Evolutionary conservation across 805 yeast species (phyloP).

Genomic region (Saturnispora sekii): DNA sequence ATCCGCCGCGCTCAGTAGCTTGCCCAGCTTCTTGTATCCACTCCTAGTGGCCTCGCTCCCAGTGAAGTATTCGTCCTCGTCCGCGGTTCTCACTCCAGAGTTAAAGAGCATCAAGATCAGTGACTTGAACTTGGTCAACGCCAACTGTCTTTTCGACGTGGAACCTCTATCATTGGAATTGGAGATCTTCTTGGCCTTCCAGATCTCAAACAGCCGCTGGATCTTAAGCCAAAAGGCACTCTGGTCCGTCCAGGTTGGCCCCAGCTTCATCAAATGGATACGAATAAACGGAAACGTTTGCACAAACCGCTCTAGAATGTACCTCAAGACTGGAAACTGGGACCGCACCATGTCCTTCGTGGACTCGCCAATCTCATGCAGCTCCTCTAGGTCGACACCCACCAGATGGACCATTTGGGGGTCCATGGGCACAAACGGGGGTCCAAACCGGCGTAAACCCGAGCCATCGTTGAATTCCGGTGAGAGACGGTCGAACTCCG

Average conservation of each 20-base stretch:
- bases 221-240: slow-evolving; percentile 67
- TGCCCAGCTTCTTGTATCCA: slow-evolving; percentile 32
- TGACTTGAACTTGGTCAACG: slow-evolving; percentile 51
- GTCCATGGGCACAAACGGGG: slow-evolving; percentile 52
- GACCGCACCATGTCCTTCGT: slow-evolving; percentile 20
- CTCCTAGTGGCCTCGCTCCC: slow-evolving; percentile 27
- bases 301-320: slow-evolving; percentile 53
- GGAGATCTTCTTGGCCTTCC: slow-evolving; percentile 63
- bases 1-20: slow-evolving; percentile 16
- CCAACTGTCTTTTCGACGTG: slow-evolving; percentile 57
- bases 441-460: slow-evolving; percentile 63
- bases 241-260: slow-evolving; percentile 10
- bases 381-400: slow-evolving; percentile 10
- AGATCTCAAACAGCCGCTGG: slow-evolving; percentile 73
- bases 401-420: slow-evolving; percentile 28
- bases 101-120: slow-evolving; percentile 61
- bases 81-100: slow-evolving; percentile 56
- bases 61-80: slow-evolving; percentile 43
- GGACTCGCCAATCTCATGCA: slow-evolving; percentile 13
- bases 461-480: slow-evolving; percentile 41
- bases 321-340: slow-evolving; percentile 60
- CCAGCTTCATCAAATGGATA: slow-evolving; percentile 29
- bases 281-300: slow-evolving; percentile 69
- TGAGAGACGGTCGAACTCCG: slow-evolving; percentile 49
- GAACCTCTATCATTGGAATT: slow-evolving; percentile 69